These are phyloP conservation scores for Dentipellis sp. DNA, from an alignment of 768 basidiomycete species.

Conservation along the genomic window DNA sequence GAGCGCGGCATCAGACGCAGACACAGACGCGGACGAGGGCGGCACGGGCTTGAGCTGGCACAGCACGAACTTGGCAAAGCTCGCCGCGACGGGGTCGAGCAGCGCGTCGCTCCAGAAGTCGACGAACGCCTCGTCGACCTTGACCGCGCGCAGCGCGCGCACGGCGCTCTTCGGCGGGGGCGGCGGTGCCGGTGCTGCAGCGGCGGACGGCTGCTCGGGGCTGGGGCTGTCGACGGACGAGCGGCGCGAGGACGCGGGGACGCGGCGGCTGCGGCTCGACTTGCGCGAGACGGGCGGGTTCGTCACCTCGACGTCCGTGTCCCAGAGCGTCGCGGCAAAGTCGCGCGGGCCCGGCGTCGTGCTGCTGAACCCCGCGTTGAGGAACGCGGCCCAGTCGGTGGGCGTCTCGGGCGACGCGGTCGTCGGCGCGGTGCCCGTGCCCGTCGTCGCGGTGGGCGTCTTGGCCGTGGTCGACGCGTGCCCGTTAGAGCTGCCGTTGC, in stretches of 20 bases:
- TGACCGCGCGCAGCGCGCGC: constrained; percentile 36
- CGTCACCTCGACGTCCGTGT: constrained; percentile 51
- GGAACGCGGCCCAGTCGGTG: constrained; percentile 63
- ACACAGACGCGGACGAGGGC: constrained; percentile 13
- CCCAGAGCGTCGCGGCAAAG: constrained; percentile 48
- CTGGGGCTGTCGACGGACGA: constrained; percentile 18
- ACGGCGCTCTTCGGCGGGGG: constrained; percentile 22
- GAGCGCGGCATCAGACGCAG: constrained; percentile 23
- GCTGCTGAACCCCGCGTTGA: constrained; percentile 47
- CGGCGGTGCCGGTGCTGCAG: neutral
- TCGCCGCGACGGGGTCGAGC: constrained; percentile 52
- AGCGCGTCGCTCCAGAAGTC: constrained; percentile 78
- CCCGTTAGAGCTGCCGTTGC: neutral
- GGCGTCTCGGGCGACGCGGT: constrained; percentile 21
- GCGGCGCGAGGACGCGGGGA: constrained; percentile 12
- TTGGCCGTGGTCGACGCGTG: constrained; percentile 10
- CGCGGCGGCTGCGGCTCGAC: constrained; percentile 24
- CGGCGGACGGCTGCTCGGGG: constrained; percentile 1
- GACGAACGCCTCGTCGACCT: constrained; percentile 72
- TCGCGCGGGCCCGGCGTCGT: constrained; percentile 30
- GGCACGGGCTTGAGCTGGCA: constrained; percentile 49
- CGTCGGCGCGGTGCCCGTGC: constrained; percentile 22
- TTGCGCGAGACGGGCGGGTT: constrained; percentile 27
- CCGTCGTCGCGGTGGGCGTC: constrained; percentile 16
- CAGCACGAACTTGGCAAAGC: constrained; percentile 63